phyloP scores from a whole-genome alignment of 106 monocot species.

The Agapanthus africanus region DNA sequence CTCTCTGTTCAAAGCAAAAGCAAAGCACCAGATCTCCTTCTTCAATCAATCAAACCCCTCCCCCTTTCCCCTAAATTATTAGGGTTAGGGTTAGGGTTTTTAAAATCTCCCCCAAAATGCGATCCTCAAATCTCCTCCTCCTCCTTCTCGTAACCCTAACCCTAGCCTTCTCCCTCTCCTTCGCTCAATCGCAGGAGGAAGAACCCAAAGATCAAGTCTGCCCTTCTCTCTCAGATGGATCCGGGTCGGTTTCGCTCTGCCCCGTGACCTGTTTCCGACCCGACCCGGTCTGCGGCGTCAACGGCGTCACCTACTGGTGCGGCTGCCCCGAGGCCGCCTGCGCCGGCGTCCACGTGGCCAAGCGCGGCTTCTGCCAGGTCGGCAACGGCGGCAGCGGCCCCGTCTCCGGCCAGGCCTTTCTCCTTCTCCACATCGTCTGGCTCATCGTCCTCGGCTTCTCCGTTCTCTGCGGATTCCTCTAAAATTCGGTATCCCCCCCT shows the following conservation, averaged over 20 bases:
- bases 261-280: conserved; percentile 55
- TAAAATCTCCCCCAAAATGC: too few species aligned
- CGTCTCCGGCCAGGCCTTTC: conserved; percentile 66
- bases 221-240: neutral
- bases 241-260: conserved; percentile 21
- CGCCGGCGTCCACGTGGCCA: conserved; percentile 49
- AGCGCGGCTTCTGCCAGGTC: conserved; percentile 60
- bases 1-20: too few species aligned
- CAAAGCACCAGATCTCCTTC: too few species aligned
- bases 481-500: too few species aligned
- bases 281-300: conserved; percentile 76
- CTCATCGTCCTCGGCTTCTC: conserved; percentile 78
- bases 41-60: too few species aligned
- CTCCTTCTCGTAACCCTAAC: too few species aligned
- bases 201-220: too few species aligned
- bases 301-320: conserved; percentile 85
- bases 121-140: too few species aligned
- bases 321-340: conserved; percentile 75
- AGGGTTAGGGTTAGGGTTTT: too few species aligned
- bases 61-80: too few species aligned
- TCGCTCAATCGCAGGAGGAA: too few species aligned
- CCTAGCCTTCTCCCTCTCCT: too few species aligned
- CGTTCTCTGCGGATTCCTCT: conserved; percentile 56
- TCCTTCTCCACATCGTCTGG: conserved; percentile 84
- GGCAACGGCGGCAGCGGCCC: conserved; percentile 35